Evolutionary conservation across 1,284 basidiomycete genomes (phyloP), one percentile per base, ranked within the genome.

Genomic region (Polyporus tsugae): DNA sequence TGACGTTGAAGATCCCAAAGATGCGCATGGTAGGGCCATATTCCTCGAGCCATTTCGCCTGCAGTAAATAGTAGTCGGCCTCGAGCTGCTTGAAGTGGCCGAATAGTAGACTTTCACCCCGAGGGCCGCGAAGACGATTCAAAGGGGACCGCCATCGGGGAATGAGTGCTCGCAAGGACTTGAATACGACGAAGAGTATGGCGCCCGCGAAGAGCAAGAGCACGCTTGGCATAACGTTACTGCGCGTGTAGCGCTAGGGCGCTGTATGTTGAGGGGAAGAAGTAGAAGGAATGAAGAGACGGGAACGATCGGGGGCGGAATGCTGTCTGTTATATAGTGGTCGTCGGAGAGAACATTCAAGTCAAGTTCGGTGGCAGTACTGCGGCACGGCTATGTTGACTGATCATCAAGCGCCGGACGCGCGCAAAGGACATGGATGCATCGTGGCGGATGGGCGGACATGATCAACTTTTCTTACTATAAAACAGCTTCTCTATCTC

Each of bases 11-110:
- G 9, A 62, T 19, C 19, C 49, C 29, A 17, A 3, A 25, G 17
- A 22, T 52, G 36, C 44, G 35, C 25, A 62, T 53, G 19, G 44
- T 62, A 39, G 61, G 36, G 11, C 61, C 61, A 25, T 38, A 62
- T 7, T 62, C 36, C 10, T 39, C 61, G 15, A 62, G 2, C 61
- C 61, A 62, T 39, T 62, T 17, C 22, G 58, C 36, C 2, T 60
- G 58, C 22, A 60, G 13, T 4, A 19, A 19, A 1, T 11, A 2
- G 17, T 60, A 7, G n/a, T 60, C 38, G 10, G 58, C 17, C n/a
- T 39, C 58, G 15, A 41, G 13, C 38, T 29, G n/a, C 19, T 15
- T 19, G 35, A 60, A 3, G 38, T 60, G 36, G 15, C 58, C 58
- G 13, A 41, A 41, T 29, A 60, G 6, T 22, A 41, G 6, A 22